Evolutionary conservation across 192 early-diverging fungal species (phyloP), one percentile per base, ranked within the genome.

Genomic region (Martensiomyces pterosporus): DNA sequence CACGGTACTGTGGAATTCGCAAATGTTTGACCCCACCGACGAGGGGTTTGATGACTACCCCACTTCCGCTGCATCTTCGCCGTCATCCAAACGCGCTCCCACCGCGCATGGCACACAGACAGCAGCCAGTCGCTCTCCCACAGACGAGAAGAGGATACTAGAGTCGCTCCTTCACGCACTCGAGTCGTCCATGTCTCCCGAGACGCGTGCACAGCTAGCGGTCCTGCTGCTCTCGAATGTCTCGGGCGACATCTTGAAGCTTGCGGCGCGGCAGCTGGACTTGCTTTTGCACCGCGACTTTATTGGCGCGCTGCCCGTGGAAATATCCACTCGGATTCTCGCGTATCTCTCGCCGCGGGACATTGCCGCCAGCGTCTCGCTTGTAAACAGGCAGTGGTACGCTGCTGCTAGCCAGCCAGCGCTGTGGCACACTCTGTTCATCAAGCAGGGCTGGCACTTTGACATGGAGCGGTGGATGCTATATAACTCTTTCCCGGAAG

Each of bases 231-330:
- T 74, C 18, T 25, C 56, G 13, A 46, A 49, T 24, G 59, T 63
- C n/a, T 59, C 70, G 3, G 33, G 49, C 34, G 64, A 67, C 16
- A 49, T 67, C 33, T 50, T 67, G 38, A 52, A 39, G 32, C 18
- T 23, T 7, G 59, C 52, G 14, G 44, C 67, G 44, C 27, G 33
- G 21, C 58, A 47, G 41, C 43, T 74, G 43, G 48, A 62, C 15
- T 47, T 50, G 22, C 58, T 56, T 14, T 43, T 67, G 55, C 63
- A 56, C 32, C 51, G 64, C 47, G 70, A 74, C 48, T 67, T 74
- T 57, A 44, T 67, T 26, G 64, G 49, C n/a, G 39, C 21, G 29
- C 60, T 74, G 39, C 70, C 70, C 12, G 18, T 55, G 37, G 70
- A 74, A 24, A 53, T 74, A 15, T 33, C 64, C 8, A 57, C 57